These are phyloP conservation scores for Telopea speciosissima DNA, from an alignment of 177 flowering plant species.

Conservation along the genomic window DNA sequence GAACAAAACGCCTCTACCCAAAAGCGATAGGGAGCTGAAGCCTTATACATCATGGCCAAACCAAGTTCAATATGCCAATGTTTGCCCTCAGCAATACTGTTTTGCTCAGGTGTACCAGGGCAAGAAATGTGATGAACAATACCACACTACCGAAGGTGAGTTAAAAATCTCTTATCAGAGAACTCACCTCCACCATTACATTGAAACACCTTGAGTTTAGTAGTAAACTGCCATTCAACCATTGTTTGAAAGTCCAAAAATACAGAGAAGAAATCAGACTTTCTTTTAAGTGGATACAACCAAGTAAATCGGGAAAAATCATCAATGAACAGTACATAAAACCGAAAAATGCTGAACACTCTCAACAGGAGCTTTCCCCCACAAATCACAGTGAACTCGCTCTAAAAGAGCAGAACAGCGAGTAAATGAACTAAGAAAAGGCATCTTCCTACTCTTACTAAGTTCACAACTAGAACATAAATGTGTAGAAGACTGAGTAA, in stretches of 20 bases:
- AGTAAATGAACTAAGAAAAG: too few relatives aligned
- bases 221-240: not conserved
- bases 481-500: too few relatives aligned
- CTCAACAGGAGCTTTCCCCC: too few relatives aligned
- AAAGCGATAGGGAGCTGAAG: not conserved
- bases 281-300: not conserved
- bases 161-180: not conserved
- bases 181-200: too few relatives aligned
- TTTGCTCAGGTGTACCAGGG: not conserved
- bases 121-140: not conserved
- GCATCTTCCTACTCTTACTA: too few relatives aligned
- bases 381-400: too few relatives aligned
- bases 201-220: not conserved
- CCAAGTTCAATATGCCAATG: not conserved
- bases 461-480: too few relatives aligned
- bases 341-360: too few relatives aligned
- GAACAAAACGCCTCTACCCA: too few relatives aligned
- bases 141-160: not conserved
- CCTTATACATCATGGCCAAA: not conserved
- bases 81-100: not conserved
- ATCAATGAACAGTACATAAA: not conserved
- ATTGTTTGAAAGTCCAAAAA: not conserved
- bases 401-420: too few relatives aligned
- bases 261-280: not conserved
- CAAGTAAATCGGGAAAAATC: not conserved